Evolutionary conservation across 1,284 basidiomycete genomes (phyloP).

Genomic region (Rhodotorula sp.): DNA sequence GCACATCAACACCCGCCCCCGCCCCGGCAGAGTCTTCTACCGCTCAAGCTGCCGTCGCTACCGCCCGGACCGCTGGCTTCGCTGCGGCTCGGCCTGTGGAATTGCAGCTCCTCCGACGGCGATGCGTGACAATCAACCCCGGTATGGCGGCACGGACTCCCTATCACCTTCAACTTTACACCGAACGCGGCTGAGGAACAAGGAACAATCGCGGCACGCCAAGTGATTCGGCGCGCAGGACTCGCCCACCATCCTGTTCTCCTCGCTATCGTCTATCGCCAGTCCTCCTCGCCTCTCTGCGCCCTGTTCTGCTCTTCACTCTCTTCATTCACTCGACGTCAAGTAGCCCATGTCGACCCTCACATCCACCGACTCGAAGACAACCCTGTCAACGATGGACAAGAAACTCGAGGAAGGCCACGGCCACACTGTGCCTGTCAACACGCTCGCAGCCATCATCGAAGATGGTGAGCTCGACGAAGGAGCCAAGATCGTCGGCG

Average conservation of each 20-base stretch:
- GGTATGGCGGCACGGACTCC: too few species aligned
- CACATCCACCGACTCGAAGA: not conserved
- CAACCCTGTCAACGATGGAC: slow-evolving; percentile 10
- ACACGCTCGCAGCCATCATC: not conserved
- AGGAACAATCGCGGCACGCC: too few species aligned
- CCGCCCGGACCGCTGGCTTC: too few species aligned
- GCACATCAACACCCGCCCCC: too few species aligned
- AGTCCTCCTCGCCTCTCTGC: not conserved
- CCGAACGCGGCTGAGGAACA: too few species aligned
- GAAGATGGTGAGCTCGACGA: slow-evolving; percentile 27
- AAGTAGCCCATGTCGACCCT: slow-evolving; percentile 2
- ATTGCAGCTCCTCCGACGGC: too few species aligned
- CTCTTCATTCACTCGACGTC: not conserved
- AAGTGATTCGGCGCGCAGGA: too few species aligned
- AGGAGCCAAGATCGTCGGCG: slow-evolving; percentile 18
- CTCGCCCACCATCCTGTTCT: not conserved
- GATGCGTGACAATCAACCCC: too few species aligned
- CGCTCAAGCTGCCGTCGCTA: too few species aligned
- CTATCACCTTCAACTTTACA: too few species aligned
- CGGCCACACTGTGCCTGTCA: not conserved
- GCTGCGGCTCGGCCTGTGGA: too few species aligned
- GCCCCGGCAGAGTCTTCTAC: too few species aligned
- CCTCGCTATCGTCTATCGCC: not conserved
- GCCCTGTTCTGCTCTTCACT: not conserved
- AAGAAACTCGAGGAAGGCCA: slow-evolving; percentile 23